Evolutionary conservation across 371 early-diverging fungal genomes (phyloP), one percentile per base, ranked within the genome.

Genomic region (Batkoa obscura): DNA sequence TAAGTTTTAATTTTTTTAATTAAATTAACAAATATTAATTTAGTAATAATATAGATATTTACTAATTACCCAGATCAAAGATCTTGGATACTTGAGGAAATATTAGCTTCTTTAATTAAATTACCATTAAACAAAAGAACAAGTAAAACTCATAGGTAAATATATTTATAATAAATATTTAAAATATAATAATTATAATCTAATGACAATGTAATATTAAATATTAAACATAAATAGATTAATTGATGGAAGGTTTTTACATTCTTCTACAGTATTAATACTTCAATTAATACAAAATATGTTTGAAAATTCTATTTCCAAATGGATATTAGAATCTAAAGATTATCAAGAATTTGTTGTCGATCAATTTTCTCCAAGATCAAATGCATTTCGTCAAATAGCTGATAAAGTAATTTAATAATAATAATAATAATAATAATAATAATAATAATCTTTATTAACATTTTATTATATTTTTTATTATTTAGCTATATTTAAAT

Each of bases 81-180:
- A 30, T 60, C 65, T 13, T 83, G 86, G 78, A 84, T 93, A 13
- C 66, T 93, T 30, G 90, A 88, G 47, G 93, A 93, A 57, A 77
- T 88, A 17, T 66, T 88, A 23, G 76, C 79, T 0, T 77, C 79
- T 37, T 60, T 90, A 8, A 75, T 83, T 41, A 77, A 79, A 47
- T 50, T 80, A 12, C 75, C 78, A 0, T 63, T 68, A 3, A 70
- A 75, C 48, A 76, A 75, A 61, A 67, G 68, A 13, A 63, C 56
- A 9, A 41, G 59, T 46, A 70, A 73, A 55, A 69, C 71, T 10
- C 82, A 75, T 55, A 73, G 76, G 71, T 69, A 61, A 39, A 47
- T 30, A 33, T n/a, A 17, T 31, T 17, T 23, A 23, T 23, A 0
- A 23, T 23, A 23, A 23, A 23, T 23, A 23, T 23, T 23, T 23